phyloP scores from a whole-genome alignment of 2,329 filamentous ascomycete genomes.

The Emergomyces africanus region DNA sequence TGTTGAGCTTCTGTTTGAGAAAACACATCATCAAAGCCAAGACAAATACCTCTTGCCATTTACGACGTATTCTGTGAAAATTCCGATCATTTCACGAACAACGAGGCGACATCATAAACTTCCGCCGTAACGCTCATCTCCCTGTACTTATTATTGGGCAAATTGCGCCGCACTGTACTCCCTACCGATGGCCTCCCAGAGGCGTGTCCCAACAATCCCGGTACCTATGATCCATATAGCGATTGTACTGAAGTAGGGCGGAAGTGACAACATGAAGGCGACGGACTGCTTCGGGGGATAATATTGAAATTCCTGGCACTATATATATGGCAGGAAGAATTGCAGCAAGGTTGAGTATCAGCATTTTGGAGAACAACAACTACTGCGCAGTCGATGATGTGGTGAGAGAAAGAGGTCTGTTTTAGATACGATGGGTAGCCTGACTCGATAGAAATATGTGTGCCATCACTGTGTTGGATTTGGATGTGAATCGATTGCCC shows the following conservation, averaged over 20 bases:
- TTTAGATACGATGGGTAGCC: too few relatives aligned
- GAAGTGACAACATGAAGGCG: constrained; percentile 27
- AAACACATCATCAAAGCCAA: constrained; percentile 9
- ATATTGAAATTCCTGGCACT: constrained; percentile 20
- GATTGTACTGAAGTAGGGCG: constrained; percentile 14
- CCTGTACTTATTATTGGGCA: constrained; percentile 9
- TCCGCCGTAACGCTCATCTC: constrained; percentile 9
- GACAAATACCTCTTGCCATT: constrained; percentile 5
- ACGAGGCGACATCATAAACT: constrained; percentile 10
- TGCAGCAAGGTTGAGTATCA: too few relatives aligned
- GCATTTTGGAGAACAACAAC: too few relatives aligned
- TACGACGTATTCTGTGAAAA: constrained; percentile 6
- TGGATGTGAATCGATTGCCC: too few relatives aligned
- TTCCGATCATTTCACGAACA: constrained; percentile 5
- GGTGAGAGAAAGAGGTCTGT: too few relatives aligned
- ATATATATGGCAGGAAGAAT: background rate
- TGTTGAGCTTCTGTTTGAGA: constrained; percentile 6
- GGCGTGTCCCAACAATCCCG: constrained; percentile 9
- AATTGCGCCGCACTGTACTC: constrained; percentile 5
- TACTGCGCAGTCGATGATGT: too few relatives aligned
- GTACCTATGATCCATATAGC: constrained; percentile 9
- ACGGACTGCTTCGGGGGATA: constrained; percentile 20
- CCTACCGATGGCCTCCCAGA: constrained; percentile 3
- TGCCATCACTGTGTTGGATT: too few relatives aligned
- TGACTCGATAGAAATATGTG: too few relatives aligned